phyloP scores from a whole-genome alignment of 129 eudicot species.

The sunflower (Helianthus annuus) region DNA sequence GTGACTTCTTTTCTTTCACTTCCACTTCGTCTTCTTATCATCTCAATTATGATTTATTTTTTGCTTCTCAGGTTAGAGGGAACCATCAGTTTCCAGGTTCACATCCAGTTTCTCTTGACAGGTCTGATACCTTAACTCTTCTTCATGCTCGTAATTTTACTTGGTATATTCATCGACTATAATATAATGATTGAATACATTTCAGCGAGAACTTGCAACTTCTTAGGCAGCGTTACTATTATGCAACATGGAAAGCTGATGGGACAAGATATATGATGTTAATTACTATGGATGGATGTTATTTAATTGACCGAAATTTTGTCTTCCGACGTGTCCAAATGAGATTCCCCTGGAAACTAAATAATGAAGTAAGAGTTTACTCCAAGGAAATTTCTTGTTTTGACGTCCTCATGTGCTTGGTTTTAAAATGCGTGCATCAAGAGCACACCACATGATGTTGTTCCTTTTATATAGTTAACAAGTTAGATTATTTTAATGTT shows the following conservation, averaged over 20 bases:
- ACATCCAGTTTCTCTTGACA: conserved; percentile 97
- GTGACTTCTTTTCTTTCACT: no score
- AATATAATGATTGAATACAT: conserved; percentile 1
- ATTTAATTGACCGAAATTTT: conserved; percentile 84
- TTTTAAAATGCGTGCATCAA: no score
- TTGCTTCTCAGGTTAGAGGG: conserved; percentile 70
- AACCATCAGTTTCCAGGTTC: conserved; percentile 89
- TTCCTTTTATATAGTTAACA: no score
- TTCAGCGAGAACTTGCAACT: conserved; percentile 92
- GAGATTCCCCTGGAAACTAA: conserved; percentile 91
- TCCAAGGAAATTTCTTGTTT: background rate
- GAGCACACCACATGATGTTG: no score
- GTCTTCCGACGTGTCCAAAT: conserved; percentile 94
- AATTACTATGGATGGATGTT: conserved; percentile 90
- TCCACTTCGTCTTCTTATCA: no score
- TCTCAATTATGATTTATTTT: conserved; percentile 4
- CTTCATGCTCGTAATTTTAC: background rate
- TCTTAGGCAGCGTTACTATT: conserved; percentile 93
- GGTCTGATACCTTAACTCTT: conserved; percentile 43
- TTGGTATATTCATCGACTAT: conserved; percentile 2
- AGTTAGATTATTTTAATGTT: no score
- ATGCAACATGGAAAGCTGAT: conserved; percentile 99
- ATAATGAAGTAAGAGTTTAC: conserved; percentile 64
- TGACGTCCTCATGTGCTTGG: background rate
- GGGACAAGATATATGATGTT: conserved; percentile 99